A percentile compares a stretch with the other conserved stretches of the same genome.
These are phyloP conservation scores for Nelumbo lutea DNA, from an alignment of 164 flowering plant genomes.

Conservation along the genomic window DNA sequence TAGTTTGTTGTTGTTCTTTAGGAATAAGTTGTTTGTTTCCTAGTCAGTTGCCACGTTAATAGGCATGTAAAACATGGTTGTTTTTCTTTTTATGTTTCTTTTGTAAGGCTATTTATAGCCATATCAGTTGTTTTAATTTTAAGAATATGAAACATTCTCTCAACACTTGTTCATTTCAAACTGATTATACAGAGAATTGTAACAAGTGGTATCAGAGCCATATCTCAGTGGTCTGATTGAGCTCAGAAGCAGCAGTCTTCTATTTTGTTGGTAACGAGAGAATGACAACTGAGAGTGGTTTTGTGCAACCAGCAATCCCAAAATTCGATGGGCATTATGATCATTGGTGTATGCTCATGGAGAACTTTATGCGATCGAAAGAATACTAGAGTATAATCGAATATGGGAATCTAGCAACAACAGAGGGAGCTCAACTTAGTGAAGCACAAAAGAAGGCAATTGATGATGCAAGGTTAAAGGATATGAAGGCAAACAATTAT, in stretches of 20 bases:
- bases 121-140: conserved; percentile 1
- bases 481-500: not conserved
- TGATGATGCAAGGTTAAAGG: conserved; percentile 1
- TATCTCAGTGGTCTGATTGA: conserved; percentile 3
- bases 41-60: not conserved
- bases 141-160: not conserved
- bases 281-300: conserved; percentile 1
- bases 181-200: not conserved
- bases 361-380: conserved; percentile 12
- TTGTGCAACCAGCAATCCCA: conserved; percentile 3
- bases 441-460: not conserved
- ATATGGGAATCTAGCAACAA: not conserved
- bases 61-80: not conserved
- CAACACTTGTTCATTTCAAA: not conserved
- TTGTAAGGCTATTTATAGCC: not conserved
- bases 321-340: conserved; percentile 4
- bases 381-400: conserved; percentile 8
- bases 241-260: conserved; percentile 7
- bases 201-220: too few species aligned
- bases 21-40: conserved; percentile 5
- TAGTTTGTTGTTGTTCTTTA: not conserved
- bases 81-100: not conserved
- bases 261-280: not conserved
- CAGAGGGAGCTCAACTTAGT: not conserved
- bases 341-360: conserved; percentile 1